Evolutionary conservation across 306 rosid species (phyloP).

Genomic region (Begonia masoniana): DNA sequence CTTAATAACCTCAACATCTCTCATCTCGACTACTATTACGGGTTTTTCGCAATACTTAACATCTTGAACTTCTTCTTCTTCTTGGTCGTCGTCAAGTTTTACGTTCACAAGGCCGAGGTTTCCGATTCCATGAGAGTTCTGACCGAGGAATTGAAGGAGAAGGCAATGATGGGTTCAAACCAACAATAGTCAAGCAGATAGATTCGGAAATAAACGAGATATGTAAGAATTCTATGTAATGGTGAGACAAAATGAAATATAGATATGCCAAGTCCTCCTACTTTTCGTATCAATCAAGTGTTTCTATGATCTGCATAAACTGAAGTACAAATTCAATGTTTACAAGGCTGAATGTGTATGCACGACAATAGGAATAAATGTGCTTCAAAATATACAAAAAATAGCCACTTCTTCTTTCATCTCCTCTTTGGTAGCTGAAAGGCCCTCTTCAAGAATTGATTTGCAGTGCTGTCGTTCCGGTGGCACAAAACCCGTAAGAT

Average conservation of each 20-base stretch:
- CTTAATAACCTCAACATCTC: constrained; percentile 64
- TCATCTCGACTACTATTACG: constrained; percentile 82
- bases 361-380: constrained; percentile 41
- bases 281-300: too few species aligned
- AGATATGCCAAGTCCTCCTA: too few species aligned
- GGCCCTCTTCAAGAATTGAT: constrained; percentile 65
- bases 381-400: background rate
- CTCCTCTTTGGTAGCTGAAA: constrained; percentile 81
- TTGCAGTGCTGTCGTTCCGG: constrained; percentile 61
- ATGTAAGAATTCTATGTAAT: too few species aligned
- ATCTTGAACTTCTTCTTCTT: constrained; percentile 21
- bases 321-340: constrained; percentile 24
- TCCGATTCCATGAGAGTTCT: constrained; percentile 65
- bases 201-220: background rate
- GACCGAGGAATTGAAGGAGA: constrained; percentile 45
- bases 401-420: constrained; percentile 5
- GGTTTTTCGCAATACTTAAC: constrained; percentile 28
- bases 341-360: constrained; percentile 63
- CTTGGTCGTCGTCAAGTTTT: constrained; percentile 25
- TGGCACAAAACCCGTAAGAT: constrained; percentile 78
- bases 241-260: too few species aligned
- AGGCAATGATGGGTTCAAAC: constrained; percentile 1
- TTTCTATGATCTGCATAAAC: too few species aligned
- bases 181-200: background rate
- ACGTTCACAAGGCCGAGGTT: constrained; percentile 62